phyloP scores from a whole-genome alignment of 441 rosid genomes.

The Metrosideros polymorpha region DNA sequence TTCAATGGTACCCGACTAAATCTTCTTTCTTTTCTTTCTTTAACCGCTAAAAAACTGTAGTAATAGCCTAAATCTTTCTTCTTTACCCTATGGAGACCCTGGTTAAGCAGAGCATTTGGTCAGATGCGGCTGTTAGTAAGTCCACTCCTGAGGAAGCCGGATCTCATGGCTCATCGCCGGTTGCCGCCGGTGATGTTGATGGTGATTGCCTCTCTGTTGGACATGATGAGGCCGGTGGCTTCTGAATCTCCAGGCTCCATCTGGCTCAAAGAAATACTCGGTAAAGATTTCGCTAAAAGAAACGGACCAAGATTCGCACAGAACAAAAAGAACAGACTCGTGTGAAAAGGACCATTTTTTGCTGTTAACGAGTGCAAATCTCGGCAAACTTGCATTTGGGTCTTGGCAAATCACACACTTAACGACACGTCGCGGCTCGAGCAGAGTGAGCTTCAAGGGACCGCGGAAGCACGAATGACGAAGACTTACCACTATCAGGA shows the following conservation, averaged over 20 bases:
- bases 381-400: not conserved
- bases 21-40: not conserved
- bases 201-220: conserved; percentile 16
- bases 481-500: conserved; percentile 9
- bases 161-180: conserved; percentile 18
- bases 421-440: not conserved
- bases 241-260: conserved; percentile 7
- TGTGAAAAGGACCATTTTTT: not conserved
- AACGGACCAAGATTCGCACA: not conserved
- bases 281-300: no score
- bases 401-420: not conserved
- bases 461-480: not conserved
- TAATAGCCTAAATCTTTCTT: not conserved
- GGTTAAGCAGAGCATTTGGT: not conserved
- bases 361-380: not conserved
- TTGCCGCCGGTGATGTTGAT: conserved; percentile 1
- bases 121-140: conserved; percentile 19
- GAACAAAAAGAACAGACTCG: not conserved
- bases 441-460: not conserved
- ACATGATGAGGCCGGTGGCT: not conserved
- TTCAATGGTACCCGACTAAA: not conserved
- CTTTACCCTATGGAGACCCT: not conserved
- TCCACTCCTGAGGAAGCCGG: conserved; percentile 59
- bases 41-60: not conserved
- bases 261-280: conserved; percentile 6